Conservation (phyloP, 225 moss, liverwort and hornwort species). For the Bryoerythrophyllum caledonicum region DNA sequence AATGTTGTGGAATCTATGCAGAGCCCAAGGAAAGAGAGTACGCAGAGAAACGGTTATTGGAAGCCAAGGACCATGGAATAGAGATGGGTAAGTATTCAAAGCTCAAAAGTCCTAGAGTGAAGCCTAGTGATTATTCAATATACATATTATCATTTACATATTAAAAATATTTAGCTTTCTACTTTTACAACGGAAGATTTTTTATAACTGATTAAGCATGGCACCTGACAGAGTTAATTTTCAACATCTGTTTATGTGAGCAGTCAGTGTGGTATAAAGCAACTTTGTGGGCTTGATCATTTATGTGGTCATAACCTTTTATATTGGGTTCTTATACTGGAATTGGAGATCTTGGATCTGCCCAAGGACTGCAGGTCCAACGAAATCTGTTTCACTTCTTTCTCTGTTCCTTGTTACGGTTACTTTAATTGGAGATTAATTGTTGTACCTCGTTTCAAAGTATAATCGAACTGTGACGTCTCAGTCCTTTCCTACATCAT, state of each 20-base stretch:
- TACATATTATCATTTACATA: not conserved
- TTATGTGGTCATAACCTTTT: not conserved
- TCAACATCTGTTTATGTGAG: not conserved
- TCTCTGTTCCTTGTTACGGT: not conserved
- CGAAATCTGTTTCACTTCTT: not conserved
- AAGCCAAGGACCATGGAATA: constrained; percentile 58
- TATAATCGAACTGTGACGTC: not conserved
- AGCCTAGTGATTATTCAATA: constrained; percentile 5
- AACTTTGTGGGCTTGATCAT: not conserved
- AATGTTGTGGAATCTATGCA: constrained; percentile 64
- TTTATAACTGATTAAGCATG: constrained; percentile 4
- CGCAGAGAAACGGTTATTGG: constrained; percentile 64
- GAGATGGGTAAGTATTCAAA: constrained; percentile 60
- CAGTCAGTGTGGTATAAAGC: not conserved
- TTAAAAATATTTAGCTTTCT: not conserved
- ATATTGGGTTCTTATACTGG: not conserved
- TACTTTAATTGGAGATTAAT: constrained; percentile 12
- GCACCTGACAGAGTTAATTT: not conserved
- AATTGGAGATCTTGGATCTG: constrained; percentile 5
- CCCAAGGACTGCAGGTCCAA: not conserved
- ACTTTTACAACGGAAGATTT: not conserved
- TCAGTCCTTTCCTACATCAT: not conserved
- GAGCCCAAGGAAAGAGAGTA: constrained; percentile 71
- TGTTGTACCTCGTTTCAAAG: not conserved
- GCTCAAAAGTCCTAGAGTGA: constrained; percentile 3